phyloP scores from a whole-genome alignment of 2,329 filamentous ascomycete genomes.

The Raffaelea arxii region DNA sequence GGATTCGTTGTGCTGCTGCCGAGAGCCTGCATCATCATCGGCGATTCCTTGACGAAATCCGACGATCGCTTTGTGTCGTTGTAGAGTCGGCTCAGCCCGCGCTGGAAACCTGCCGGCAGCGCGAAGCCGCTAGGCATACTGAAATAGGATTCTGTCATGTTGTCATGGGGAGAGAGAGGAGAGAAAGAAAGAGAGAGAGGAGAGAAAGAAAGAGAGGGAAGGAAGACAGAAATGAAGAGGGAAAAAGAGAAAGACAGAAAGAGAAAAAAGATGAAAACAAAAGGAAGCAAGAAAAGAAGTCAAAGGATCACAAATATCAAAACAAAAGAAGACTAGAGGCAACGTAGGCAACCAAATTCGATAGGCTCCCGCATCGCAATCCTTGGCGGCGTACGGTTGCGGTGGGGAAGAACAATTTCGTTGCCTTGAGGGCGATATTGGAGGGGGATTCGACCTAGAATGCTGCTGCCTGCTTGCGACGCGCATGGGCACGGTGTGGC shows the following conservation, averaged over 20 bases:
- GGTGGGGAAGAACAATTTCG: too few relatives aligned
- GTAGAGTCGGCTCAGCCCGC: slow-evolving; percentile 62
- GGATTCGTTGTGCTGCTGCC: too few relatives aligned
- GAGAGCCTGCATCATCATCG: slow-evolving; percentile 51
- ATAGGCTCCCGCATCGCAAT: too few relatives aligned
- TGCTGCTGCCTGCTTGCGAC: too few relatives aligned
- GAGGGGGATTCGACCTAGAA: too few relatives aligned
- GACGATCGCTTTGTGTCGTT: slow-evolving; percentile 73
- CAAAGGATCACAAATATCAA: too few relatives aligned
- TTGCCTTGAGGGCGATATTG: too few relatives aligned
- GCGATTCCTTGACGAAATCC: slow-evolving; percentile 64
- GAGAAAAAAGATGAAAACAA: slow-evolving; percentile 9
- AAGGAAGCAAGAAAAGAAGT: slow-evolving; percentile 12
- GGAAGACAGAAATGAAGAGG: background rate
- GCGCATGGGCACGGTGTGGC: too few relatives aligned
- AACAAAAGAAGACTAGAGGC: too few relatives aligned
- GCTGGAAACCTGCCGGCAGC: slow-evolving; percentile 50
- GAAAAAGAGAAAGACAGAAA: slow-evolving; percentile 6
- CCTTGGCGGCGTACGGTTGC: too few relatives aligned
- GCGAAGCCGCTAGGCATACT: slow-evolving; percentile 38
- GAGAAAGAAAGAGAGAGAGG: background rate
- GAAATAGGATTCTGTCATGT: slow-evolving; percentile 40
- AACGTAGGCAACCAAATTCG: too few relatives aligned
- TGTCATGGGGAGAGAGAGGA: background rate
- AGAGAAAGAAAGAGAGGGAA: background rate